Conservation (phyloP, 2,329 filamentous ascomycete species). For the Emmonsia crescens region DNA sequence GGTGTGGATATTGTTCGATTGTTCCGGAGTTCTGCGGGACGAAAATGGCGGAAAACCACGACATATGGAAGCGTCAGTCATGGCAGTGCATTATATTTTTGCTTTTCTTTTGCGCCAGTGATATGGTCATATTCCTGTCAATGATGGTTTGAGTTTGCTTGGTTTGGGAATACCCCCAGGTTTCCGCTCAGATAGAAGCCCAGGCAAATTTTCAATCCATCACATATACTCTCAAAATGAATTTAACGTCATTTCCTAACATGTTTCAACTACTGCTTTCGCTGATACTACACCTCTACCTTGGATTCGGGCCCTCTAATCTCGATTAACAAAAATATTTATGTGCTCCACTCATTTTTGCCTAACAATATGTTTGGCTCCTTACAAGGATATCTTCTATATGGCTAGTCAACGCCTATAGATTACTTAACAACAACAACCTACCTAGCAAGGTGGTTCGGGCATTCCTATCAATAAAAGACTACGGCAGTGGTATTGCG, state of each 20-base stretch:
- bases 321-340: neutral
- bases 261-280: neutral
- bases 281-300: neutral
- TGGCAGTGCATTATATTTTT: conserved; percentile 2
- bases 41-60: conserved; percentile 6
- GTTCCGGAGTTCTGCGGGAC: conserved; percentile 10
- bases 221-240: conserved; percentile 2
- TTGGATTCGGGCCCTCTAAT: neutral
- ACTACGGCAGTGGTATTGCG: neutral
- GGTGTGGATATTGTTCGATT: conserved; percentile 9
- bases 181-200: conserved; percentile 1
- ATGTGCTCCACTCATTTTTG: neutral
- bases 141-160: conserved; percentile 1
- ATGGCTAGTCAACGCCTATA: neutral
- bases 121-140: conserved; percentile 2
- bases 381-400: neutral
- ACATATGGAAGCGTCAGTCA: conserved; percentile 7
- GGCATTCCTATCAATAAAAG: neutral
- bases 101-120: neutral
- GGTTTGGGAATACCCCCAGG: neutral
- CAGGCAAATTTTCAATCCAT: conserved; percentile 1
- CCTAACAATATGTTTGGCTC: neutral
- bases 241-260: conserved; percentile 3
- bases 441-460: neutral
- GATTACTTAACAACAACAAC: neutral